A percentile compares a stretch with the other conserved stretches of the same genome.
These are phyloP conservation scores for Protoeuglena noctilucae DNA, from an alignment of 139 green algal genomes.

Conservation along the genomic window DNA sequence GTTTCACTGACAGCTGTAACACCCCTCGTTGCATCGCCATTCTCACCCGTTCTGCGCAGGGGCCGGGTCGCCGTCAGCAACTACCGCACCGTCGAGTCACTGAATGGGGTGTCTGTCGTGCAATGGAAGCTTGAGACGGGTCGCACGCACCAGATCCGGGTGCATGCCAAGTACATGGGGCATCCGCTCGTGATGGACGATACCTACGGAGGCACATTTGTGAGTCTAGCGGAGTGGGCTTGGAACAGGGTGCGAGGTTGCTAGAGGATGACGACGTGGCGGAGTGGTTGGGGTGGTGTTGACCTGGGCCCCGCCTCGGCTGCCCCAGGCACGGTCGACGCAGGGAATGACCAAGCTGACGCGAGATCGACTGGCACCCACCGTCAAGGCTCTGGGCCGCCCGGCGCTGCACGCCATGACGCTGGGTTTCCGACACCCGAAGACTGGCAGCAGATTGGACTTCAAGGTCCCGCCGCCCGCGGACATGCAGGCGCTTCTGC, in stretches of 20 bases:
- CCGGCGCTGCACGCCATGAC: slow-evolving; percentile 67
- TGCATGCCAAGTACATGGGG: slow-evolving; percentile 69
- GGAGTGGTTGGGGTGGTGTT: no score
- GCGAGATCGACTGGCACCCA: background rate
- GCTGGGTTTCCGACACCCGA: slow-evolving; percentile 61
- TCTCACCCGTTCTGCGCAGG: slow-evolving; percentile 10
- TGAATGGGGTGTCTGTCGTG: no score
- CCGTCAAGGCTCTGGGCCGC: slow-evolving; percentile 9
- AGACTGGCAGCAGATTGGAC: slow-evolving; percentile 26
- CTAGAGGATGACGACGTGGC: no score
- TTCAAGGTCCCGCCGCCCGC: slow-evolving; percentile 44
- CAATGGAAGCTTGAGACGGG: slow-evolving; percentile 85
- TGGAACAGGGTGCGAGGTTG: no score
- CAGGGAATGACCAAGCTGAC: background rate
- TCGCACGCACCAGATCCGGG: slow-evolving; percentile 89
- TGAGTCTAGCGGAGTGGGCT: no score
- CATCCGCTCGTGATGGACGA: slow-evolving; percentile 76
- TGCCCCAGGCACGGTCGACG: background rate
- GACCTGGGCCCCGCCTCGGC: no score
- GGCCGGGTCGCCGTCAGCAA: slow-evolving; percentile 49
- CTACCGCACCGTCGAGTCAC: no score
- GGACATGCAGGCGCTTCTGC: no score
- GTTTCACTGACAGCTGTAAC: no score
- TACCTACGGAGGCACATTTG: slow-evolving; percentile 58
- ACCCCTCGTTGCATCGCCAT: no score